phyloP scores from a whole-genome alignment of 2,329 filamentous ascomycete genomes.

The Gnomoniopsis sp. region DNA sequence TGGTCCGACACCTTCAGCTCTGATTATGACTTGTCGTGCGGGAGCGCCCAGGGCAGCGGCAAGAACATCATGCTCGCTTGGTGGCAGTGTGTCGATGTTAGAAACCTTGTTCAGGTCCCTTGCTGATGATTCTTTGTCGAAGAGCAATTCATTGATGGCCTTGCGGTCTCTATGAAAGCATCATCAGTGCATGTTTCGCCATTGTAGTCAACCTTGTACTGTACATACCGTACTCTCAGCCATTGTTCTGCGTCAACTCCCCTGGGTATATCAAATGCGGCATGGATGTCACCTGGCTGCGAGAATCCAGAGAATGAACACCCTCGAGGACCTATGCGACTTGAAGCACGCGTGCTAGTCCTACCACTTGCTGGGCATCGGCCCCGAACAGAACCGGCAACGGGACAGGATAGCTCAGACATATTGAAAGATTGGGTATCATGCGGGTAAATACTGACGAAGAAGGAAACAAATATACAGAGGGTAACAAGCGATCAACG shows the following conservation, averaged over 20 bases:
- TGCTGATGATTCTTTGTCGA: conserved; percentile 36
- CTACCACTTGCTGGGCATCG: conserved; percentile 26
- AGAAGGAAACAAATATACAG: not conserved
- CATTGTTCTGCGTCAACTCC: conserved; percentile 44
- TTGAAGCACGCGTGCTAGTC: conserved; percentile 22
- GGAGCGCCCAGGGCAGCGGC: conserved; percentile 52
- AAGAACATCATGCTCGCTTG: conserved; percentile 44
- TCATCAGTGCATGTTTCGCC: not conserved
- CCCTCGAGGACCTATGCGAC: conserved; percentile 30
- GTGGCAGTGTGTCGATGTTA: conserved; percentile 46
- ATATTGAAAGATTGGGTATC: conserved; percentile 8
- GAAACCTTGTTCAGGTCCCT: conserved; percentile 37
- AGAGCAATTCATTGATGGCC: conserved; percentile 46
- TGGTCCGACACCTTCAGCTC: conserved; percentile 50
- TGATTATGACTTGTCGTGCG: conserved; percentile 49
- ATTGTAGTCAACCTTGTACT: not conserved
- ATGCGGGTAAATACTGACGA: not conserved
- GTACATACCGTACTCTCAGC: conserved; percentile 37
- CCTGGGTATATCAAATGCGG: conserved; percentile 41
- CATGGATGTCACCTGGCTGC: conserved; percentile 32
- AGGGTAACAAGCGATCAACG: not conserved
- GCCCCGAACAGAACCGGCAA: conserved; percentile 25
- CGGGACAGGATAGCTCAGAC: conserved; percentile 26
- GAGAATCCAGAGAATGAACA: conserved; percentile 33
- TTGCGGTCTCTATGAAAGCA: conserved; percentile 37